Percentiles rank a stretch among this genome's conserved stretches.
Conservation (phyloP, 2,329 filamentous ascomycete species). For the Nothophoma quercina region DNA sequence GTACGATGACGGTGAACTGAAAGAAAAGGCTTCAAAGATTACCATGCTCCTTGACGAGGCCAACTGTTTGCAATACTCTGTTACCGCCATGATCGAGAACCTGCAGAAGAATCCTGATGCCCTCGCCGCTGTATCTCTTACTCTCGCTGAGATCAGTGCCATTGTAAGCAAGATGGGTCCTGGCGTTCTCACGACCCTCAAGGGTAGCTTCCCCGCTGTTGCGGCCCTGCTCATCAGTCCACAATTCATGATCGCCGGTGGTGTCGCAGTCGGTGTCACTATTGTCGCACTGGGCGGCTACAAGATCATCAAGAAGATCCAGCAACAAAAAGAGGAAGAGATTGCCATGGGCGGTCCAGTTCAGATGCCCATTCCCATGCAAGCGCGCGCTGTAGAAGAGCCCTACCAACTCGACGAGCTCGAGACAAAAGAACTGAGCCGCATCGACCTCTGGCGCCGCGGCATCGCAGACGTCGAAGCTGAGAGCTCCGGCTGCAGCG, state of each 20-base stretch:
- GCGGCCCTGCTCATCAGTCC: conserved; percentile 87
- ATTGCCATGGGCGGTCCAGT: conserved; percentile 21
- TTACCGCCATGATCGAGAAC: conserved; percentile 80
- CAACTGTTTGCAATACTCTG: conserved; percentile 86
- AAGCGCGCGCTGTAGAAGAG: conserved; percentile 30
- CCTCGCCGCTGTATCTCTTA: conserved; percentile 91
- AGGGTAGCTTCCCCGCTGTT: conserved; percentile 82
- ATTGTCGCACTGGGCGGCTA: conserved; percentile 95
- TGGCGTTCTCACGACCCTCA: conserved; percentile 75
- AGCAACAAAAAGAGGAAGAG: conserved; percentile 52
- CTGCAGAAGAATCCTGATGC: conserved; percentile 85
- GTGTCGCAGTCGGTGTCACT: conserved; percentile 89
- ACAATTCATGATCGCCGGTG: conserved; percentile 92
- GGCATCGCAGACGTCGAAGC: conserved; percentile 67
- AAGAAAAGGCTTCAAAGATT: conserved; percentile 74
- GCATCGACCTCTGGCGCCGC: conserved; percentile 69
- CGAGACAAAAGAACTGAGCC: conserved; percentile 62
- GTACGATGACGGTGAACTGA: conserved; percentile 65
- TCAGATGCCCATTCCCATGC: conserved; percentile 26
- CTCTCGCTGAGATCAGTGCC: conserved; percentile 87
- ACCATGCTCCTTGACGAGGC: conserved; percentile 84
- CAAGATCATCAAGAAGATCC: conserved; percentile 93
- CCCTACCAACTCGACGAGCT: conserved; percentile 61
- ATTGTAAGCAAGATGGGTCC: conserved; percentile 86
- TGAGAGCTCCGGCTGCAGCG: conserved; percentile 64